phyloP scores from a whole-genome alignment of 1,284 basidiomycete species.

The Volvariella surrecta region DNA sequence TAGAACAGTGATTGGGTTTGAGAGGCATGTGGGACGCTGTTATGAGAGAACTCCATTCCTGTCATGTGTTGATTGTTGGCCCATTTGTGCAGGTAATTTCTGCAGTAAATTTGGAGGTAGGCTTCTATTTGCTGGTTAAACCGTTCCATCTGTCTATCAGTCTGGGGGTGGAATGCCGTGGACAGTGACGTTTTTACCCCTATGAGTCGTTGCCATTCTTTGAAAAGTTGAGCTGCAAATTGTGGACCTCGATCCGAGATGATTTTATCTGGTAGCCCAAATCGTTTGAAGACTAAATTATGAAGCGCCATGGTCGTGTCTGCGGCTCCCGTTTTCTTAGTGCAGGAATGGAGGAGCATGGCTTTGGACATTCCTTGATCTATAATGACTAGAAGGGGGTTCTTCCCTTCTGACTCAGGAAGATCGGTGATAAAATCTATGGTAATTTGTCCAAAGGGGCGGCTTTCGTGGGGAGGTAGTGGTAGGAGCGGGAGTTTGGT shows the following conservation, averaged over 20 bases:
- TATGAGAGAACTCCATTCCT: too few species aligned
- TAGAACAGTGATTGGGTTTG: too few species aligned
- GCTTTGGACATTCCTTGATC: constrained; percentile 30
- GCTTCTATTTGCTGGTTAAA: constrained; percentile 24
- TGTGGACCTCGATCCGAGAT: constrained; percentile 18
- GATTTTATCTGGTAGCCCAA: constrained; percentile 16
- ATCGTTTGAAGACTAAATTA: constrained; percentile 13
- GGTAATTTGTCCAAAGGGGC: constrained; percentile 15
- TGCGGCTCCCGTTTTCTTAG: constrained; percentile 12
- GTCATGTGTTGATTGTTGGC: not conserved
- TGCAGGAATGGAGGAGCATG: constrained; percentile 25
- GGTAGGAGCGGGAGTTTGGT: too few species aligned
- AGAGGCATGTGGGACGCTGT: too few species aligned
- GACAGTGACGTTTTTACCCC: constrained; percentile 16
- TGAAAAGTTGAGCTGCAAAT: constrained; percentile 15
- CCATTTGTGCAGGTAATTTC: constrained; percentile 1
- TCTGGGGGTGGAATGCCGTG: constrained; percentile 24
- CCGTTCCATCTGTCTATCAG: constrained; percentile 23
- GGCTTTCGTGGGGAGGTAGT: not conserved
- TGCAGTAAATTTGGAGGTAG: constrained; percentile 11
- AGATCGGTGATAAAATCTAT: constrained; percentile 24
- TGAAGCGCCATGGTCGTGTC: constrained; percentile 15
- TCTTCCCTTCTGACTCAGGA: constrained; percentile 21
- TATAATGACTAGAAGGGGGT: constrained; percentile 22
- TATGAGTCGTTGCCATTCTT: constrained; percentile 15